phyloP scores from a whole-genome alignment of 2,329 filamentous ascomycete species.

The Alternaria infectoria region DNA sequence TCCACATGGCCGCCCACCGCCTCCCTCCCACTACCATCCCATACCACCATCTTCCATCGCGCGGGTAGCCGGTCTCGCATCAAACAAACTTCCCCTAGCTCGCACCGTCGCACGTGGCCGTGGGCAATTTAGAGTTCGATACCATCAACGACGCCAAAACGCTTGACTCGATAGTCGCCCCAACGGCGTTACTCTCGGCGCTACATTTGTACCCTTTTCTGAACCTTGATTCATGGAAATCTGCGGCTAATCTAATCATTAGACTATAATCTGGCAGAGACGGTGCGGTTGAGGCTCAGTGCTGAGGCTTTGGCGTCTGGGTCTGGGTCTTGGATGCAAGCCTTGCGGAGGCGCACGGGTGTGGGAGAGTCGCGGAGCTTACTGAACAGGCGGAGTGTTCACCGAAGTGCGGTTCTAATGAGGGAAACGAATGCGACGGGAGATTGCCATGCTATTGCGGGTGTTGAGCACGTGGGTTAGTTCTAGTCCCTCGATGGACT shows the following conservation, averaged over 20 bases:
- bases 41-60: not conserved
- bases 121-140: not conserved
- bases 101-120: not conserved
- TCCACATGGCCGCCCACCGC: not conserved
- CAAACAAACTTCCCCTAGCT: not conserved
- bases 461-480: not conserved
- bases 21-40: not conserved
- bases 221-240: not conserved
- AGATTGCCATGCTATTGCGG: not conserved
- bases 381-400: not conserved
- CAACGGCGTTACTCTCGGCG: not conserved
- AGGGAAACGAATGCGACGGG: not conserved
- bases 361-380: not conserved
- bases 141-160: not conserved
- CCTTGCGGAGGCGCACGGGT: not conserved
- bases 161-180: not conserved
- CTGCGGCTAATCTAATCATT: not conserved
- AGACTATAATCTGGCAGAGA: not conserved
- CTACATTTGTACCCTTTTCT: not conserved
- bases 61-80: not conserved
- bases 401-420: not conserved
- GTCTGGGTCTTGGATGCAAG: not conserved
- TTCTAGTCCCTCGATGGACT: not conserved
- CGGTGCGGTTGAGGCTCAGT: not conserved
- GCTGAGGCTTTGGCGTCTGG: not conserved